Conservation (phyloP, 208 protist genomes). For the Blechomonas ayalai region DNA sequence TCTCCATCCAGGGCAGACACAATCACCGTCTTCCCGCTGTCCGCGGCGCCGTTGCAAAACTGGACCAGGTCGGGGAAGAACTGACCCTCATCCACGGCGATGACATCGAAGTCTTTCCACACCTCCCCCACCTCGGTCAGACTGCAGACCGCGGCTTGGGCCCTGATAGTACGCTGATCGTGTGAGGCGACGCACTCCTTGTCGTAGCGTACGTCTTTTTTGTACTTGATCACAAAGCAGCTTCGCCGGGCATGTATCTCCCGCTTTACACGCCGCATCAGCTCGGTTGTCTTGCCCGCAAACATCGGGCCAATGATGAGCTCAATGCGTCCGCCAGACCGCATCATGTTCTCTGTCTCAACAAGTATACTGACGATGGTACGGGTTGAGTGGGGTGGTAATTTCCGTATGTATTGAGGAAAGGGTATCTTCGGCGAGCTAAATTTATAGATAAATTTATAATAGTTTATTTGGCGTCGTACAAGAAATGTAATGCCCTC, state of each 20-base stretch:
- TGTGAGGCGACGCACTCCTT: slow-evolving; percentile 74
- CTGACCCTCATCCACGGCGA: slow-evolving; percentile 92
- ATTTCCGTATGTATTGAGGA: slow-evolving; percentile 6
- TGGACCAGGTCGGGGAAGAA: slow-evolving; percentile 91
- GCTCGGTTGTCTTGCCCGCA: slow-evolving; percentile 92
- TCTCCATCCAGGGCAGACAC: slow-evolving; percentile 92
- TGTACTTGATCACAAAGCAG: slow-evolving; percentile 92
- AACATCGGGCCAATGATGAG: slow-evolving; percentile 95
- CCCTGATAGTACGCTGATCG: slow-evolving; percentile 55
- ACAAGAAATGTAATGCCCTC: neutral
- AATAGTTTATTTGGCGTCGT: too few relatives aligned
- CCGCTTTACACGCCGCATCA: slow-evolving; percentile 87
- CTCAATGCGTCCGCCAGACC: slow-evolving; percentile 56
- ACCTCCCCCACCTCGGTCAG: slow-evolving; percentile 52
- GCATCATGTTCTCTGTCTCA: slow-evolving; percentile 3
- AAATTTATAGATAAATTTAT: slow-evolving; percentile 7
- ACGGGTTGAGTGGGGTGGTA: neutral
- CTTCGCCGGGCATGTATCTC: slow-evolving; percentile 65
- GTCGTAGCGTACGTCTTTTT: slow-evolving; percentile 82
- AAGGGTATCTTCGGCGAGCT: slow-evolving; percentile 5
- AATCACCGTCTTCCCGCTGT: slow-evolving; percentile 90
- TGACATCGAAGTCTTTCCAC: slow-evolving; percentile 77
- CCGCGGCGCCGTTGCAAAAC: slow-evolving; percentile 80
- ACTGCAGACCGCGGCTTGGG: slow-evolving; percentile 43
- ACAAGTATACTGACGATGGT: too few relatives aligned